Percentiles rank a stretch among this genome's conserved stretches.
These are phyloP conservation scores for Pythium pyrilobum DNA, from an alignment of 352 stramenopile species.

Conservation along the genomic window DNA sequence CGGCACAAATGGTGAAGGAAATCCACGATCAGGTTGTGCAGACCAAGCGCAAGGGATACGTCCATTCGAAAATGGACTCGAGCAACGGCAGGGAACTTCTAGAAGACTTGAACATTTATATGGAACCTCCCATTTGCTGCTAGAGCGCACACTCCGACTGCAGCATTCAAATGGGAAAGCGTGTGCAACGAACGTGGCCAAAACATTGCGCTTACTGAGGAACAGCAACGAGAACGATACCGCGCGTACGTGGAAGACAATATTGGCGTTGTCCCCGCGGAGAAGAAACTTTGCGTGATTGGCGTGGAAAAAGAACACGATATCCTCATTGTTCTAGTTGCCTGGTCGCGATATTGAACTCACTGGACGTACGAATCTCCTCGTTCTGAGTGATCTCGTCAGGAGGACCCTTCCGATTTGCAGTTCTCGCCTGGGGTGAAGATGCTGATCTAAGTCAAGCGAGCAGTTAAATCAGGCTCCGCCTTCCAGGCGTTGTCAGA, in stretches of 20 bases:
- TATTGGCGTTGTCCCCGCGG: constrained; percentile 24
- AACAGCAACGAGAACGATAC: constrained; percentile 25
- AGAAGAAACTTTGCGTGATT: constrained; percentile 34
- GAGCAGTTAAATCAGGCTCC: constrained; percentile 15
- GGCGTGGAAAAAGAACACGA: constrained; percentile 24
- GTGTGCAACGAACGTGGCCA: constrained; percentile 7
- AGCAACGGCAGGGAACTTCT: constrained; percentile 18
- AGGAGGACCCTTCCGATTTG: constrained; percentile 11
- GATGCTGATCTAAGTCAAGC: constrained; percentile 50
- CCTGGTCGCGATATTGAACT: constrained; percentile 28
- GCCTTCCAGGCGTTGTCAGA: constrained; percentile 35
- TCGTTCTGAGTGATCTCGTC: constrained; percentile 32
- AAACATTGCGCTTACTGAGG: constrained; percentile 22
- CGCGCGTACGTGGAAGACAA: constrained; percentile 30
- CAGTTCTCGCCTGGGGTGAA: constrained; percentile 27
- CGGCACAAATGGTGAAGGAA: constrained; percentile 7
- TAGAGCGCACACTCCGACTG: constrained; percentile 11
- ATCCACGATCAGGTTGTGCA: constrained; percentile 15
- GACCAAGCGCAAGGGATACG: constrained; percentile 23
- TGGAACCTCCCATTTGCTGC: constrained; percentile 15
- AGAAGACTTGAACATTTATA: constrained; percentile 18
- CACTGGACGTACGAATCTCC: constrained; percentile 29
- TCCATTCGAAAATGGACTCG: constrained; percentile 19
- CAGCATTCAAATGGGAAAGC: constrained; percentile 24
- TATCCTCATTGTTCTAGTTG: constrained; percentile 25